These are phyloP conservation scores for Leccinum truebloodii DNA, from an alignment of 768 basidiomycete genomes.

Conservation along the genomic window DNA sequence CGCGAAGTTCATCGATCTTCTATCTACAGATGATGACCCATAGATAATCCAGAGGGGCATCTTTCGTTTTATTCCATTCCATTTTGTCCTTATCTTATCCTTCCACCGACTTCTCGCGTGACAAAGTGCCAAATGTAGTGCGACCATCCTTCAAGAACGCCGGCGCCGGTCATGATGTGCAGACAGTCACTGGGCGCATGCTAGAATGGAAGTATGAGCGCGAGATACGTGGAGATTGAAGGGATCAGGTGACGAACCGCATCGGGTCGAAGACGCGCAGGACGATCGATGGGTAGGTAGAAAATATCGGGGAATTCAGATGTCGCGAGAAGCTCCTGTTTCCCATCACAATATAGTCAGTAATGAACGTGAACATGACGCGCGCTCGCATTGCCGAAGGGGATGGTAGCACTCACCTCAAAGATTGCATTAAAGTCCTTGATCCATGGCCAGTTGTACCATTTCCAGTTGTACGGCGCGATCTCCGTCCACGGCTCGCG, in stretches of 20 bases:
- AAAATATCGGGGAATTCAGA: constrained; percentile 53
- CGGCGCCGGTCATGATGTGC: constrained; percentile 46
- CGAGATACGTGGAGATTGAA: background rate
- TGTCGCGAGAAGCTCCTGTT: constrained; percentile 44
- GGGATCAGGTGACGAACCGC: constrained; percentile 43
- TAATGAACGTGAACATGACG: background rate
- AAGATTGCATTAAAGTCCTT: constrained; percentile 57
- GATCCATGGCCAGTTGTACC: constrained; percentile 70
- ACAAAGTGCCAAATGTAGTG: constrained; percentile 53
- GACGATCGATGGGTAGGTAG: constrained; percentile 61
- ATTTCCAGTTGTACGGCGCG: constrained; percentile 44
- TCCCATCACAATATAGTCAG: constrained; percentile 6
- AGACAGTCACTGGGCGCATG: constrained; percentile 48
- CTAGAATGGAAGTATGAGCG: constrained; percentile 23
- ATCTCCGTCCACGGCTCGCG: constrained; percentile 48
- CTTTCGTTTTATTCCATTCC: background rate
- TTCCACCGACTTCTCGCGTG: constrained; percentile 36
- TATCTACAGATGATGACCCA: background rate
- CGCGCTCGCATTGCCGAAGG: background rate
- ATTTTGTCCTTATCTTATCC: constrained; percentile 20
- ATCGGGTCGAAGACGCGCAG: constrained; percentile 63
- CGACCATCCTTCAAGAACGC: constrained; percentile 53
- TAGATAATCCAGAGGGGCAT: background rate
- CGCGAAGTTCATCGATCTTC: background rate
- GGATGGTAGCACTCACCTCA: constrained; percentile 42